Evolutionary conservation across 306 rosid genomes (phyloP).

Genomic region (Cicer arietinum): DNA sequence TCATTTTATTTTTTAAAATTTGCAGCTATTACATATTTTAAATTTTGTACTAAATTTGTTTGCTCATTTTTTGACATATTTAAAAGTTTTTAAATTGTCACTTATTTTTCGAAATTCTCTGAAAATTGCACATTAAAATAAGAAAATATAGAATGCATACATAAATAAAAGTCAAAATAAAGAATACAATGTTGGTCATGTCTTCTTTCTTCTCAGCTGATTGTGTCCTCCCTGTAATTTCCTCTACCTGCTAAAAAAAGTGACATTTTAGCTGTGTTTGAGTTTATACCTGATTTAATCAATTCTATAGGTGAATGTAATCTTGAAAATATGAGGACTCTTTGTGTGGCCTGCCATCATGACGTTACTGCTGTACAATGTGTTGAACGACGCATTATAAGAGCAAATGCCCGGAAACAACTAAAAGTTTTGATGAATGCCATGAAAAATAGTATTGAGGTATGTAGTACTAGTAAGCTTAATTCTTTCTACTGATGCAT

Average conservation of each 20-base stretch:
- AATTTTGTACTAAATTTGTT: not conserved
- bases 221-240: not conserved
- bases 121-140: not conserved
- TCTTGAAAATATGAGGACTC: conserved; percentile 93
- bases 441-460: conserved; percentile 57
- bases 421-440: conserved; percentile 63
- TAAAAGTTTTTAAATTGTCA: not conserved
- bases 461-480: conserved; percentile 36
- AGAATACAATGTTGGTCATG: not conserved
- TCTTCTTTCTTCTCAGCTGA: conserved; percentile 1
- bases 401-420: conserved; percentile 80
- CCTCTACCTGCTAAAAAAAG: conserved; percentile 3
- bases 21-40: not conserved
- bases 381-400: conserved; percentile 69
- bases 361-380: conserved; percentile 82
- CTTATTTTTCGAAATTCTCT: not conserved
- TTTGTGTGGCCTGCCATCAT: conserved; percentile 89
- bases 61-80: not conserved
- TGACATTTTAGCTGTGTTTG: conserved; percentile 23
- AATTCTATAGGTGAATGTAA: conserved; percentile 75
- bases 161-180: not conserved
- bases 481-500: conserved; percentile 28
- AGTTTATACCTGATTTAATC: conserved; percentile 11
- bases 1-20: not conserved
- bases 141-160: not conserved